A percentile compares a stretch with the other conserved stretches of the same genome.
Evolutionary conservation across 108 stramenopile species (phyloP).

Genomic region (Chaetoceros muelleri): DNA sequence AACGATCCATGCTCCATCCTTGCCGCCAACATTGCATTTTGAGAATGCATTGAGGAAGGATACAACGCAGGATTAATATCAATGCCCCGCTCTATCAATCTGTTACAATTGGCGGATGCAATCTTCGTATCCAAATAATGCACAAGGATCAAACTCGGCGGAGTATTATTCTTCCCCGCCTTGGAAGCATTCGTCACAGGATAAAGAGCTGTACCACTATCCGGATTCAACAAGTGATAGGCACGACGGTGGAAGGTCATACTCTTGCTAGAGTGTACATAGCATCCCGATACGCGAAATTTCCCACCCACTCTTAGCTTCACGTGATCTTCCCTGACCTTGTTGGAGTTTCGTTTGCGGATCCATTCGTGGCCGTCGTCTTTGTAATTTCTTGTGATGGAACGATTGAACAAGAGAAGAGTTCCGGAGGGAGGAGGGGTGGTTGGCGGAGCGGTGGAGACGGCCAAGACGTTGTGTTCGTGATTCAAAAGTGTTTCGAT

Average conservation of each 20-base stretch:
- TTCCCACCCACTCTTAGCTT: constrained; percentile 19
- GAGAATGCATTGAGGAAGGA: not conserved
- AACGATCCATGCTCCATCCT: not conserved
- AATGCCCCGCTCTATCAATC: not conserved
- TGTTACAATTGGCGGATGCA: not conserved
- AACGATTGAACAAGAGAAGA: constrained; percentile 15
- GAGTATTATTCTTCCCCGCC: not conserved
- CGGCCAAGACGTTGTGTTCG: not conserved
- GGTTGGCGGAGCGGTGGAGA: constrained; percentile 1
- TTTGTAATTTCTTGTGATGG: constrained; percentile 13
- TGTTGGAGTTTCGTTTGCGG: constrained; percentile 6
- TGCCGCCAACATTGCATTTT: not conserved
- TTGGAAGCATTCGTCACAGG: constrained; percentile 1
- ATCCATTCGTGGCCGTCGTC: constrained; percentile 16
- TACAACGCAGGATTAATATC: not conserved
- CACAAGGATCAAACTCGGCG: constrained; percentile 13
- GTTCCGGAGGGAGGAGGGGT: constrained; percentile 15
- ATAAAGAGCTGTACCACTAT: constrained; percentile 4
- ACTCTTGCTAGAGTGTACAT: constrained; percentile 11
- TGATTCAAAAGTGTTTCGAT: constrained; percentile 6
- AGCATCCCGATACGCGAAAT: constrained; percentile 14
- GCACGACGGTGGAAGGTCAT: constrained; percentile 13
- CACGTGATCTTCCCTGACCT: constrained; percentile 25
- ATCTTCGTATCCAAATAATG: constrained; percentile 15
- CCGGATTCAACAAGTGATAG: constrained; percentile 14